Base-by-base conservation (phyloP, 495 filamentous ascomycete genomes). In the Penicillium ucsense region DNA sequence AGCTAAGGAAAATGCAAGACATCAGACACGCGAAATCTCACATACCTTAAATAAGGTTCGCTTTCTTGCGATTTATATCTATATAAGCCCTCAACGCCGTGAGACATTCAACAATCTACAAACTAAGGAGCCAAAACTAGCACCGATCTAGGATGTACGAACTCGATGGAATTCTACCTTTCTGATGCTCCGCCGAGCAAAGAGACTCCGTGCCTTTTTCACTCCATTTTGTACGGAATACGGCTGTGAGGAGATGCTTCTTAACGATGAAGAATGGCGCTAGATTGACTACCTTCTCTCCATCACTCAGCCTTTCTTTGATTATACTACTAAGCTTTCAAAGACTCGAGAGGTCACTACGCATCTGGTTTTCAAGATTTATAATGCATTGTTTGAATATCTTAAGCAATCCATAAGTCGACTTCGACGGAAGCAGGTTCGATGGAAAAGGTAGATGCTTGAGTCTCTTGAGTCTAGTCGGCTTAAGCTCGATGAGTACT, bases 201-300 rank as follows among this genome's bases (percentile, higher is more conserved):
- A 48, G 11, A 38, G 43, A 4, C 46, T 63, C n/a, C 40, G 42
- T 29, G 20, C 34, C 3, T 31, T 31, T 5, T 60, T 46, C 51
- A 27, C 44, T 43, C 3, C 11, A 11, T 60, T 54, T 35, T 56
- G 38, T 8, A 1, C 2, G 1, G 0, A 41, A 36, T 35, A 11
- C 9, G 27, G 35, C n/a, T 34, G n/a, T n/a, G n/a, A 2, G 8
- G 6, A 3, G 4, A 59, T 5, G 35, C 57, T 5, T 8, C 27
- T 57, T 4, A 46, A 35, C 11, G 0, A 37, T 4, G 46, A 59
- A n/a, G 48, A 60, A 45, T 62, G 34, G 51, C 35, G 45, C 0
- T 45, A 62, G 36, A 27, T 63, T 46, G 45, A 60, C 28, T 63
- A 63, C 49, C 42, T 55, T 7, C 52, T 41, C 29, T 38, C 5